phyloP scores from a whole-genome alignment of 1,139 yeast genomes.

The Entelexis sorbosivorans region DNA sequence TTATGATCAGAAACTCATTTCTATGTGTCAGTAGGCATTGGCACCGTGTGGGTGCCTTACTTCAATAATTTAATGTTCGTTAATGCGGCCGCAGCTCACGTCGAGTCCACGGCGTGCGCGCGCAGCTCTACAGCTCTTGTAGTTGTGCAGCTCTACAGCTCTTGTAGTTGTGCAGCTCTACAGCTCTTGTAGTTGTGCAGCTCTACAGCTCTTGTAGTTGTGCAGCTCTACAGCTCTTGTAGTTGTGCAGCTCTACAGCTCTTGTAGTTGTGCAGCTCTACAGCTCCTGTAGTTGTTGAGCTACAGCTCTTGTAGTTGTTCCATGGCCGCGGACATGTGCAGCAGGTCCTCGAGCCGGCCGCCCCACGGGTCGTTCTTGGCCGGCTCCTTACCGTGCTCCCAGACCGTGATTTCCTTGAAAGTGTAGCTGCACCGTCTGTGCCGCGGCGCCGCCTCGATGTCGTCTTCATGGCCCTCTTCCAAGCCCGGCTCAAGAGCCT shows the following conservation, averaged over 20 bases:
- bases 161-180: background rate
- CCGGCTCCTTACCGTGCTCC: conserved; percentile 21
- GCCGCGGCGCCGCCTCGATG: background rate
- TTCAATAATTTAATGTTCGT: background rate
- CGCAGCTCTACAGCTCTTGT: background rate
- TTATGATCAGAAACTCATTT: too few relatives aligned
- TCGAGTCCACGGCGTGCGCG: too few relatives aligned
- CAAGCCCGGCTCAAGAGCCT: background rate
- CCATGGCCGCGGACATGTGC: background rate
- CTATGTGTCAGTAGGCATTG: too few relatives aligned
- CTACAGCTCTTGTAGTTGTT: background rate
- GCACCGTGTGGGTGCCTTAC: background rate
- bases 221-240: background rate
- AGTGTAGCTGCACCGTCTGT: background rate
- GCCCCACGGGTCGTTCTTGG: conserved; percentile 20
- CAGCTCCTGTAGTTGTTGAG: background rate
- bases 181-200: background rate
- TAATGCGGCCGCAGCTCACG: too few relatives aligned
- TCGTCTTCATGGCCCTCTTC: background rate
- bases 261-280: background rate
- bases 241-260: too few relatives aligned
- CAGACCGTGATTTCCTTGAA: conserved; percentile 19
- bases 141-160: background rate
- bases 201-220: background rate
- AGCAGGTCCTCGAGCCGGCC: conserved; percentile 19